Evolutionary conservation across 1,284 basidiomycete species (phyloP).

Genomic region (Rhodofomes roseus): DNA sequence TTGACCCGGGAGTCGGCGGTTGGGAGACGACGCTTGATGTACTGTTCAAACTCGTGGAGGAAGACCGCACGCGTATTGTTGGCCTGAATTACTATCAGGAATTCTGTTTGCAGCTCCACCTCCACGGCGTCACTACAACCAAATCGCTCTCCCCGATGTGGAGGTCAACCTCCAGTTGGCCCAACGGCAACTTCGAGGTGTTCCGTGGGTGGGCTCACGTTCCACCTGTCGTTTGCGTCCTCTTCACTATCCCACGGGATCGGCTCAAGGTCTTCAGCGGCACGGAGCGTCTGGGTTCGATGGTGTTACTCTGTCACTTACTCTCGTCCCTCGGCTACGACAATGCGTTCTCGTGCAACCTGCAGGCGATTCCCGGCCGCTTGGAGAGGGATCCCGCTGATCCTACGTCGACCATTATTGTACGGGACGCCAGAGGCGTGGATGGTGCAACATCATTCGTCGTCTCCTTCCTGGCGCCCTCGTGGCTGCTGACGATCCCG

Average conservation of each 20-base stretch:
- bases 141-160: not conserved
- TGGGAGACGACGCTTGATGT: constrained; percentile 24
- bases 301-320: not conserved
- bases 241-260: not conserved
- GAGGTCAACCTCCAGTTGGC: constrained; percentile 20
- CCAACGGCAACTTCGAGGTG: constrained; percentile 15
- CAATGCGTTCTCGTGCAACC: not conserved
- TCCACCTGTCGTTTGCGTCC: constrained; percentile 20
- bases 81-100: constrained; percentile 34
- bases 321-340: not conserved
- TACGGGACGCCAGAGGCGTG: not conserved
- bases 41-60: constrained; percentile 20
- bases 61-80: constrained; percentile 27
- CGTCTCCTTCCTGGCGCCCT: not conserved
- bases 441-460: not conserved
- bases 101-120: constrained; percentile 30
- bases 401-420: not conserved
- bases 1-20: constrained; percentile 25
- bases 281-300: not conserved
- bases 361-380: not conserved
- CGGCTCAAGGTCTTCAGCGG: not conserved
- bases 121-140: constrained; percentile 28
- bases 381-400: not conserved
- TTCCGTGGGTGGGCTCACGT: constrained; percentile 19
- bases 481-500: not conserved